Conservation (phyloP, 164 flowering plant genomes). For the Stephania japonica region DNA sequence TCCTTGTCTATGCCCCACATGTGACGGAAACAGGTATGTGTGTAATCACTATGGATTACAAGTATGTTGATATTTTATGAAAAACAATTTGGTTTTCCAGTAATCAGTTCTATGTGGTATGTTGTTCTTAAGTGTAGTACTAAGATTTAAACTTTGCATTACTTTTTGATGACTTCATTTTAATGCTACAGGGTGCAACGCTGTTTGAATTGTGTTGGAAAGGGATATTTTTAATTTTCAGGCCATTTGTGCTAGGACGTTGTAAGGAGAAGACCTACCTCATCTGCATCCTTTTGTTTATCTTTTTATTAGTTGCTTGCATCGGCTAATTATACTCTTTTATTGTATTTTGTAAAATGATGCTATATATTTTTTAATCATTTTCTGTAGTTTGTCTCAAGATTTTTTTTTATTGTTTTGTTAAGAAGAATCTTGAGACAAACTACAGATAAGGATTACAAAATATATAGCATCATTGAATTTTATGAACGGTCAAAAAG, state of each 20-base stretch:
- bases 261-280: neutral
- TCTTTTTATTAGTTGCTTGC: neutral
- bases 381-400: too few relatives aligned
- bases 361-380: too few relatives aligned
- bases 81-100: too few relatives aligned
- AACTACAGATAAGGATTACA: too few relatives aligned
- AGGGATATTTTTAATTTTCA: slow-evolving; percentile 38
- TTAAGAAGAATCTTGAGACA: too few relatives aligned
- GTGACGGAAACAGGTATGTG: slow-evolving; percentile 64
- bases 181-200: slow-evolving; percentile 52
- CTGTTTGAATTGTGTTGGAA: slow-evolving; percentile 68
- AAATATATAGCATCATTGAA: too few relatives aligned
- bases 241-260: neutral
- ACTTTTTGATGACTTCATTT: slow-evolving; percentile 5
- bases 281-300: neutral
- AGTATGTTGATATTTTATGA: too few relatives aligned
- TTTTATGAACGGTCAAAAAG: too few relatives aligned
- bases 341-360: too few relatives aligned
- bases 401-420: too few relatives aligned
- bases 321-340: neutral
- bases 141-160: neutral
- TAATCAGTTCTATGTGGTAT: too few relatives aligned
- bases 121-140: neutral
- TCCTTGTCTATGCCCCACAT: slow-evolving; percentile 81
- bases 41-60: neutral